Conservation (phyloP, 306 rosid species). For the Vachellia pachyceras region DNA sequence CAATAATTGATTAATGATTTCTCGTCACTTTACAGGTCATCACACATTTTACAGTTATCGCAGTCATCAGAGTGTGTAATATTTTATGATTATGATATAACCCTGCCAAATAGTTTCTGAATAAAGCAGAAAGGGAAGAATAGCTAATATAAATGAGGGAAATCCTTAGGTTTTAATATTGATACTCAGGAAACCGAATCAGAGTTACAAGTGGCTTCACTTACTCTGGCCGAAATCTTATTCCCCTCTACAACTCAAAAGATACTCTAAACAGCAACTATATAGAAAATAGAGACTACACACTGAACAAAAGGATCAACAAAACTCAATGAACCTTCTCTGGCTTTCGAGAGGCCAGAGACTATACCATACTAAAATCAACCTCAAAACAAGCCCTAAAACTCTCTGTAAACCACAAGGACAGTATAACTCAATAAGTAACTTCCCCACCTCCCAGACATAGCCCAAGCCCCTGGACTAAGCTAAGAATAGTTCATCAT, state of each 20-base stretch:
- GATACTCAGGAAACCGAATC: neutral
- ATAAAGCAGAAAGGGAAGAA: neutral
- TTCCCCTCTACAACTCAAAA: neutral
- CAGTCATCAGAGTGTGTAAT: conserved; percentile 49
- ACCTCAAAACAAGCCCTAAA: too few relatives aligned
- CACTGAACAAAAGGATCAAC: neutral
- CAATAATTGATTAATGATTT: neutral
- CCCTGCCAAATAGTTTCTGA: neutral
- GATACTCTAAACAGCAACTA: neutral
- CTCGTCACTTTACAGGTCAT: conserved; percentile 39
- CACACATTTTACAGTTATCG: conserved; percentile 38
- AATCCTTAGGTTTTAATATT: too few relatives aligned
- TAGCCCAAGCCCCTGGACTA: neutral
- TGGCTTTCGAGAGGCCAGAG: too few relatives aligned
- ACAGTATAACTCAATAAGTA: too few relatives aligned
- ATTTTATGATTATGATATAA: conserved; percentile 8
- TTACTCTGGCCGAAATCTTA: neutral
- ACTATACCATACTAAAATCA: too few relatives aligned
- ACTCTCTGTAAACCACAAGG: too few relatives aligned
- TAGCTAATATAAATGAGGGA: neutral
- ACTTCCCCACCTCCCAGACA: neutral
- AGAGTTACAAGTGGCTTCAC: neutral
- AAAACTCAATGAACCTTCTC: neutral
- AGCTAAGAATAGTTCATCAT: neutral
- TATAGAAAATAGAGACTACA: neutral